Conservation (phyloP, 2,329 filamentous ascomycete species). For the Botrytis galanthina region DNA sequence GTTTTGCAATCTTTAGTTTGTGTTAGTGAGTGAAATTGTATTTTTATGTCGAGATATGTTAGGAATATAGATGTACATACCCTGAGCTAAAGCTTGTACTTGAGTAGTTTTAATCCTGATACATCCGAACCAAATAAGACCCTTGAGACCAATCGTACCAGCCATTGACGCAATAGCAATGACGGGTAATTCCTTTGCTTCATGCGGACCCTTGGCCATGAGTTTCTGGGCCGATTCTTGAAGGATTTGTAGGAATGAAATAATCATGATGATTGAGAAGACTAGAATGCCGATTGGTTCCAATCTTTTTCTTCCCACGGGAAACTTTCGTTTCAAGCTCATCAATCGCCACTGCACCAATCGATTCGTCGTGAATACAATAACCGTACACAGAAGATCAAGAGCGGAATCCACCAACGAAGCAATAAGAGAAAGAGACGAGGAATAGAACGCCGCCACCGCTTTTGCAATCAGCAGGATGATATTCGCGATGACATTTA, state of each 20-base stretch:
- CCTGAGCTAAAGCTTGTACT: slow-evolving; percentile 57
- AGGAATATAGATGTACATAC: slow-evolving; percentile 21
- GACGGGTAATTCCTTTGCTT: slow-evolving; percentile 46
- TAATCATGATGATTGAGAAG: slow-evolving; percentile 60
- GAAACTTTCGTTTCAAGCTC: slow-evolving; percentile 51
- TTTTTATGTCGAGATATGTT: accelerated
- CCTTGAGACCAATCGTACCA: slow-evolving; percentile 56
- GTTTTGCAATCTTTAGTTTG: slow-evolving; percentile 53
- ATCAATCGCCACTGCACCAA: slow-evolving; percentile 55
- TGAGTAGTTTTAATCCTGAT: slow-evolving; percentile 57
- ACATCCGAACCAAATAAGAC: slow-evolving; percentile 57
- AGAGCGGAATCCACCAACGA: slow-evolving; percentile 58
- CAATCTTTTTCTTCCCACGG: slow-evolving; percentile 52
- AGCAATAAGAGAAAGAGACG: slow-evolving; percentile 58
- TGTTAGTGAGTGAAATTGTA: background rate
- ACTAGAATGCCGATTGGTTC: slow-evolving; percentile 60
- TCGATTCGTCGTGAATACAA: slow-evolving; percentile 57
- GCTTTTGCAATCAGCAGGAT: slow-evolving; percentile 53
- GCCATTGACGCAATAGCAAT: slow-evolving; percentile 55
- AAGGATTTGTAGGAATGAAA: slow-evolving; percentile 59
- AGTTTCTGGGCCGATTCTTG: slow-evolving; percentile 57
- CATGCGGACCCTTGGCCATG: slow-evolving; percentile 44
- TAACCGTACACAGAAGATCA: slow-evolving; percentile 58
- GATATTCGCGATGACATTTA: slow-evolving; percentile 58
- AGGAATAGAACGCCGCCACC: slow-evolving; percentile 50